A percentile compares a stretch with the other conserved stretches of the same genome.
Evolutionary conservation across 805 yeast species (phyloP).

Genomic region (Candida railenensis): DNA sequence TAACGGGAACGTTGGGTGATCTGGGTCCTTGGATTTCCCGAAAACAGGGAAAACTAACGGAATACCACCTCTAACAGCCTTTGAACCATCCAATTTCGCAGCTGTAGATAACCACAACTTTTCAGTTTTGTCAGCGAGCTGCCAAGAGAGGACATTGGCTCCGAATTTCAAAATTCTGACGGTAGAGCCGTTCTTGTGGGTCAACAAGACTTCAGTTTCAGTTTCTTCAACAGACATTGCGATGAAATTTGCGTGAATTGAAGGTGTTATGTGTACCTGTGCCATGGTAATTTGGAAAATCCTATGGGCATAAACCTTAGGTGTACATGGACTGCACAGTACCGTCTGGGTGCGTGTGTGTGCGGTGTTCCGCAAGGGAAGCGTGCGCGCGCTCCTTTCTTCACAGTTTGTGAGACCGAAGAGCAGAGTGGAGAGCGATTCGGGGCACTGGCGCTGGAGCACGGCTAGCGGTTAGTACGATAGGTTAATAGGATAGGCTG

Average conservation of each 20-base stretch:
- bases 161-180: slow-evolving; percentile 77
- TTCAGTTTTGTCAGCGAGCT: slow-evolving; percentile 59
- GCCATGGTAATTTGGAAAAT: no score
- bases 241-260: not conserved
- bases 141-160: slow-evolving; percentile 87
- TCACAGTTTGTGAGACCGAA: no score
- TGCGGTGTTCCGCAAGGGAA: not conserved
- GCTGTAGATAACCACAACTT: slow-evolving; percentile 79
- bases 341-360: not conserved
- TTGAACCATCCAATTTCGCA: slow-evolving; percentile 86
- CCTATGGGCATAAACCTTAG: no score
- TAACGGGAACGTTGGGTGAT: slow-evolving; percentile 57
- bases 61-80: slow-evolving; percentile 96
- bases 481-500: no score
- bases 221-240: slow-evolving; percentile 67
- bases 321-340: not conserved
- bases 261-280: not conserved
- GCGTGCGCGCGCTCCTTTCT: no score
- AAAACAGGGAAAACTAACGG: slow-evolving; percentile 95
- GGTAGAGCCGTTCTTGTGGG: slow-evolving; percentile 49
- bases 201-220: slow-evolving; percentile 59
- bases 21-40: slow-evolving; percentile 62
- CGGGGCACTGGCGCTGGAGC: no score
- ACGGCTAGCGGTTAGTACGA: no score
- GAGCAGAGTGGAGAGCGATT: no score